Evolutionary conservation across 768 basidiomycete species (phyloP), one percentile per base, ranked within the genome.

Genomic region (Cyathus striatus): DNA sequence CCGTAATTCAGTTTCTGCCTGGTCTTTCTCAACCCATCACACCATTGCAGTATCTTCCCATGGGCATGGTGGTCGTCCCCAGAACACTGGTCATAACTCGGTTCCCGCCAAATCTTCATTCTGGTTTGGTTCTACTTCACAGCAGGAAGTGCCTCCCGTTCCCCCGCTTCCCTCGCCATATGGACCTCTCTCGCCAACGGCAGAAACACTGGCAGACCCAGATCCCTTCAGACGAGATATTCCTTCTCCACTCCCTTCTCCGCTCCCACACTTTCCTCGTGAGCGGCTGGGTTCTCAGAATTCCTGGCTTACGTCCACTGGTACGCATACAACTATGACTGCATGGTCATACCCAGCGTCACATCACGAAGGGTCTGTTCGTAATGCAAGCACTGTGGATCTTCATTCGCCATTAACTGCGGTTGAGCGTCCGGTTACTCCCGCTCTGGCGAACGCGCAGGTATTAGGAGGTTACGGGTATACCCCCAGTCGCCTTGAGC

Each of bases 401-500:
- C 52, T 73, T 12, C 68, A 71, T 23, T 64, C 73, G 5, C 63
- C 65, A 24, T 57, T 73, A 27, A 57, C 64, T 3, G 59, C 65
- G 5, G 55, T 58, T 6, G 71, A 73, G 22, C 73, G 74, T 18
- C 73, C 78, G 2, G 52, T 55, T 14, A 79, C 79, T 0, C 77
- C 81, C 13, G 72, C 70, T 12, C 57, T 85, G 54, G 70, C 75
- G 1, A 73, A 69, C 38, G 77, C 78, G 14, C 76, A 75, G 44
- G 85, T 85, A 9, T 64, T 86, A 25, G 83, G 82, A 33, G 83
- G 82, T 1, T 84, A 87, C 59, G 81, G 80, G 2, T 83, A 77
- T 48, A 66, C 69, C n/a, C 68, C 69, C 3, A 67, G 62, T 27
- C 53, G 51, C 38, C 41, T 49, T 14, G 72, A 75, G 43, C 70